These are phyloP conservation scores for Phanerochaete sordida DNA, from an alignment of 768 basidiomycete genomes.

Conservation along the genomic window DNA sequence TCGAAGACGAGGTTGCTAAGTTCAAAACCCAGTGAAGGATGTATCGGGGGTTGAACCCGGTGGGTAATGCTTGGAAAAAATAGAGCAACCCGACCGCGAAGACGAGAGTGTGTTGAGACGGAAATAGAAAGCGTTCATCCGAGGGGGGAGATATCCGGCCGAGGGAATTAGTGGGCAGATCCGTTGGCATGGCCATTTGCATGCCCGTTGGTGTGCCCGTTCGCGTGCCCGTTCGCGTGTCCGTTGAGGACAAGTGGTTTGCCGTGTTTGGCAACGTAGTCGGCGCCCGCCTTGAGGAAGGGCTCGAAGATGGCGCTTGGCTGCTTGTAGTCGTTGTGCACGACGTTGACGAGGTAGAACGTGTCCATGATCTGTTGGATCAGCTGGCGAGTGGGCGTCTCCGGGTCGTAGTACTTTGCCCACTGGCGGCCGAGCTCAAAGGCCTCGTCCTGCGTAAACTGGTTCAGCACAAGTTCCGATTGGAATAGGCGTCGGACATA, in stretches of 20 bases:
- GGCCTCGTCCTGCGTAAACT: conserved; percentile 74
- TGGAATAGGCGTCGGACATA: conserved; percentile 25
- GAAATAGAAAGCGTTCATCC: not conserved
- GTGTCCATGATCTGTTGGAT: conserved; percentile 78
- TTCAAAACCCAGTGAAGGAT: conserved; percentile 6
- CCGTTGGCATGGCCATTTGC: conserved; percentile 20
- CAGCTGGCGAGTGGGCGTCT: conserved; percentile 69
- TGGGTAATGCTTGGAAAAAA: conserved; percentile 31
- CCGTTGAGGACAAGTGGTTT: conserved; percentile 27
- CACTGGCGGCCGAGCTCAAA: conserved; percentile 90
- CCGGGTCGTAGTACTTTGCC: conserved; percentile 81
- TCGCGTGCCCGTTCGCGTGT: conserved; percentile 19
- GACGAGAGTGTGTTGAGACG: conserved; percentile 13
- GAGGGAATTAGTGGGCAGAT: conserved; percentile 12
- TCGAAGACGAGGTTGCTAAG: conserved; percentile 2
- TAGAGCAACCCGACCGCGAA: conserved; percentile 27
- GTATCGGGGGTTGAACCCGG: conserved; percentile 86
- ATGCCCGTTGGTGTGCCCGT: conserved; percentile 8
- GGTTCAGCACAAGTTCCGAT: not conserved
- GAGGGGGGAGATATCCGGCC: conserved; percentile 7
- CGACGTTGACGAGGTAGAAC: conserved; percentile 88
- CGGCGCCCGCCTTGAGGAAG: conserved; percentile 74
- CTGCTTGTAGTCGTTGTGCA: conserved; percentile 93
- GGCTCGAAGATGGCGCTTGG: conserved; percentile 81
- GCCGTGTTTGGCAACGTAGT: conserved; percentile 43